These are phyloP conservation scores for Thalassiosira profunda DNA, from an alignment of 108 stramenopile species.

Conservation along the genomic window DNA sequence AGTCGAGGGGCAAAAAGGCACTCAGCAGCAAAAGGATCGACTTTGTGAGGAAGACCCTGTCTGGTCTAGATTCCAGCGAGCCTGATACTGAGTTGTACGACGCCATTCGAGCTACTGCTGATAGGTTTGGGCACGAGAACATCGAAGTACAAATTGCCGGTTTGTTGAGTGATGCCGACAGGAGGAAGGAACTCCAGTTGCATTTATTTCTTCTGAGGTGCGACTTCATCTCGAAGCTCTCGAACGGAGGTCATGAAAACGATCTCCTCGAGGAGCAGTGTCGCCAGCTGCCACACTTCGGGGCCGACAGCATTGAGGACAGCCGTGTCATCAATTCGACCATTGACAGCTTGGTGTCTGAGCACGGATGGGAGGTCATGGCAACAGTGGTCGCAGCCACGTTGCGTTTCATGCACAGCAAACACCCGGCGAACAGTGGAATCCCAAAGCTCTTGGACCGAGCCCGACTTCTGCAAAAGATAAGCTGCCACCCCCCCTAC, in stretches of 20 bases:
- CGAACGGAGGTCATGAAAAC: background rate
- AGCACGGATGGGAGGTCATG: no score
- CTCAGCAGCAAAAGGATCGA: background rate
- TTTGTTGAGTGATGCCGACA: background rate
- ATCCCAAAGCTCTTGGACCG: no score
- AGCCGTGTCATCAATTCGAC: no score
- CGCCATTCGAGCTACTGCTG: background rate
- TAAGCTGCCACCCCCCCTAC: no score
- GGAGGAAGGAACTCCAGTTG: background rate
- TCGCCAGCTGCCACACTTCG: no score
- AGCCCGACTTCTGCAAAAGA: no score
- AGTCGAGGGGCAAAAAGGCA: background rate
- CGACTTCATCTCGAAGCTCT: slow-evolving; percentile 5
- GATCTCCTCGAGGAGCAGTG: no score
- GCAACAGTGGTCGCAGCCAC: no score
- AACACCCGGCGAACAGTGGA: no score
- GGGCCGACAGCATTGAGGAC: no score
- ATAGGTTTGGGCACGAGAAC: background rate
- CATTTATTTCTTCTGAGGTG: background rate
- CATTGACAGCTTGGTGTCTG: no score
- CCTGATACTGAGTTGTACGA: background rate
- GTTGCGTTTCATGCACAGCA: no score
- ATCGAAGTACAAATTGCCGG: background rate
- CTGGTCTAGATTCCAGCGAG: background rate
- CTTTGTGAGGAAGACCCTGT: background rate